A percentile compares a stretch with the other conserved stretches of the same genome.
phyloP scores from a whole-genome alignment of 345 rosid species.

The Arabis hirsuta region DNA sequence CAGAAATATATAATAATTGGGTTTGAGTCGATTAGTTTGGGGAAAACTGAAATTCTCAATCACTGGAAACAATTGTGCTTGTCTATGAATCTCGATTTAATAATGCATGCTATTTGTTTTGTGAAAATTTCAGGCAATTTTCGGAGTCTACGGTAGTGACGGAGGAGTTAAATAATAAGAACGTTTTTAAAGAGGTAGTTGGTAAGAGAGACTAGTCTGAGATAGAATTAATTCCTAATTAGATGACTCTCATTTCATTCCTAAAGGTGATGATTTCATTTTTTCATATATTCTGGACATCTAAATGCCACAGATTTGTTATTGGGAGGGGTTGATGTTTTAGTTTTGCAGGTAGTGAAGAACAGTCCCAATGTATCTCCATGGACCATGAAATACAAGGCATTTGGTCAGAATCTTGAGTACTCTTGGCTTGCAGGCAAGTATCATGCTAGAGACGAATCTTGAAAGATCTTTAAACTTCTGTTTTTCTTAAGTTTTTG shows the following conservation, averaged over 20 bases:
- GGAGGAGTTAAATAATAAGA: slow-evolving; percentile 75
- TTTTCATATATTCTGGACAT: background rate
- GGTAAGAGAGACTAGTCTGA: slow-evolving; percentile 47
- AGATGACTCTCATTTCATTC: slow-evolving; percentile 94
- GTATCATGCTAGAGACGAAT: background rate
- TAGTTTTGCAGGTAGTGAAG: slow-evolving; percentile 58
- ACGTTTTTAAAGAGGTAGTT: slow-evolving; percentile 56
- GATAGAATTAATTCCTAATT: slow-evolving; percentile 70
- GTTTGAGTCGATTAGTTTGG: no score
- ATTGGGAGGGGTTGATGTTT: slow-evolving; percentile 10
- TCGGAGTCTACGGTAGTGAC: slow-evolving; percentile 92
- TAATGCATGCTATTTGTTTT: background rate
- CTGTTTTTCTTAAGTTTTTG: no score
- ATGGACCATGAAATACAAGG: slow-evolving; percentile 80
- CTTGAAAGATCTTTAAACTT: no score
- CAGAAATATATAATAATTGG: no score
- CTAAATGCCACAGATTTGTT: background rate
- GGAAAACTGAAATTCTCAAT: no score
- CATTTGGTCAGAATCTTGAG: slow-evolving; percentile 80
- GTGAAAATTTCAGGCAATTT: slow-evolving; percentile 57
- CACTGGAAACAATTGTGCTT: no score
- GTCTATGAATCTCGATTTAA: no score
- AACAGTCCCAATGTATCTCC: slow-evolving; percentile 76
- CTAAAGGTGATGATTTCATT: slow-evolving; percentile 65
- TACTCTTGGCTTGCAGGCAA: slow-evolving; percentile 96